Evolutionary conservation across 768 basidiomycete genomes (phyloP).

Genomic region (Amanita rubescens): DNA sequence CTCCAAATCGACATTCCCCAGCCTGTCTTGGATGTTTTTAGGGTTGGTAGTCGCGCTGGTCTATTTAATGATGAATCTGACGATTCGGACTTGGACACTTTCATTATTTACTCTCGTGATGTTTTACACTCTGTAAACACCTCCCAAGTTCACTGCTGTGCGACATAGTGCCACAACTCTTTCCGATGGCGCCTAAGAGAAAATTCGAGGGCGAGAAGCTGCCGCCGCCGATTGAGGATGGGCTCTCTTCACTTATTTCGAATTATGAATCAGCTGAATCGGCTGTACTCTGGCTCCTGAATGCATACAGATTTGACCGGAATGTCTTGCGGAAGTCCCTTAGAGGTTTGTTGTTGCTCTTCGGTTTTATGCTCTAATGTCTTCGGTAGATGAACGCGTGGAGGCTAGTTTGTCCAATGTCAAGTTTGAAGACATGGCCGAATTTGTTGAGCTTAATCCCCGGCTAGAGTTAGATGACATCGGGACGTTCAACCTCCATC

Average conservation of each 20-base stretch:
- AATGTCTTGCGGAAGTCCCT: constrained; percentile 10
- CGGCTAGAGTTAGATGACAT: constrained; percentile 10
- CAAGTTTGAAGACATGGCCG: constrained; percentile 12
- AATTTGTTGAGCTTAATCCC: constrained; percentile 14
- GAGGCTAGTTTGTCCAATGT: background rate
- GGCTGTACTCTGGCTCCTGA: constrained; percentile 10
- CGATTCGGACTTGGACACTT: constrained; percentile 43
- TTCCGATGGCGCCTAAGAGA: background rate
- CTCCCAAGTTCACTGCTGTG: constrained; percentile 21
- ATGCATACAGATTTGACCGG: constrained; percentile 8
- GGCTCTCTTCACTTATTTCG: constrained; percentile 9
- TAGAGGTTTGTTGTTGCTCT: constrained; percentile 7
- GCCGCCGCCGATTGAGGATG: background rate
- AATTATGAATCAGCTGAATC: constrained; percentile 10
- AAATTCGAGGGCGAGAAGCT: background rate
- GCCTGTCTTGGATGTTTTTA: constrained; percentile 72
- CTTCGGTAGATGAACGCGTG: background rate
- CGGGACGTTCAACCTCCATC: constrained; percentile 13
- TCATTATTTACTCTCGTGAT: constrained; percentile 51
- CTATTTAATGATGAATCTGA: constrained; percentile 44
- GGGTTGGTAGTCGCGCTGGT: constrained; percentile 35
- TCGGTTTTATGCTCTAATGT: background rate
- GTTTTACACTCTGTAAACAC: constrained; percentile 33
- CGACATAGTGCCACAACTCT: too few species aligned
- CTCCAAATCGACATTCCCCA: constrained; percentile 60